phyloP scores from a whole-genome alignment of 176 grass and related monocot genomes.

The Thalia dealbata region DNA sequence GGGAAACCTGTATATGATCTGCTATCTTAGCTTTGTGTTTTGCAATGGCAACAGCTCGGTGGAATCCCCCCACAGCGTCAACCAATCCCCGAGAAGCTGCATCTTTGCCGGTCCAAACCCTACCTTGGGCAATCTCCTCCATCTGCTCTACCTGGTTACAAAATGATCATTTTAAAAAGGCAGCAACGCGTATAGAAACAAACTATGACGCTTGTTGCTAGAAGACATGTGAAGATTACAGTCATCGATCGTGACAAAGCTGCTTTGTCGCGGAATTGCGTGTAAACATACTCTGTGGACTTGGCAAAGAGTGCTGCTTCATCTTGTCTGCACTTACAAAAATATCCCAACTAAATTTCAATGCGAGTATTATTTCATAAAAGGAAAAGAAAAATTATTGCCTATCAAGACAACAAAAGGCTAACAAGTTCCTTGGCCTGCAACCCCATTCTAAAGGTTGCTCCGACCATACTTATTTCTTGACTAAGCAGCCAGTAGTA shows the following conservation, averaged over 20 bases:
- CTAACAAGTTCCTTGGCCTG: no score
- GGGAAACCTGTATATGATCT: conserved; percentile 60
- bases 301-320: conserved; percentile 82
- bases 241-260: conserved; percentile 83
- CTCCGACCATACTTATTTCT: no score
- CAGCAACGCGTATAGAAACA: not conserved
- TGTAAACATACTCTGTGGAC: conserved; percentile 66
- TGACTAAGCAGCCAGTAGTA: no score
- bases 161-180: not conserved
- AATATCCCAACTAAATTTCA: conserved; percentile 2
- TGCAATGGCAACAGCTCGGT: conserved; percentile 85
- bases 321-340: conserved; percentile 40
- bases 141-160: conserved; percentile 73
- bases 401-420: no score
- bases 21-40: conserved; percentile 90
- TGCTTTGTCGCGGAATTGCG: conserved; percentile 86
- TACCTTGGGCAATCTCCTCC: conserved; percentile 93
- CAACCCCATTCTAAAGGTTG: no score
- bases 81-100: conserved; percentile 78
- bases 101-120: conserved; percentile 89
- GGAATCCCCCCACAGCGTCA: conserved; percentile 82
- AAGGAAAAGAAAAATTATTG: not conserved
- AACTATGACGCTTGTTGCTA: not conserved
- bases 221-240: conserved; percentile 36
- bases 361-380: not conserved